phyloP scores from a whole-genome alignment of 768 basidiomycete genomes.

The Rhizopogon vinicolor region DNA sequence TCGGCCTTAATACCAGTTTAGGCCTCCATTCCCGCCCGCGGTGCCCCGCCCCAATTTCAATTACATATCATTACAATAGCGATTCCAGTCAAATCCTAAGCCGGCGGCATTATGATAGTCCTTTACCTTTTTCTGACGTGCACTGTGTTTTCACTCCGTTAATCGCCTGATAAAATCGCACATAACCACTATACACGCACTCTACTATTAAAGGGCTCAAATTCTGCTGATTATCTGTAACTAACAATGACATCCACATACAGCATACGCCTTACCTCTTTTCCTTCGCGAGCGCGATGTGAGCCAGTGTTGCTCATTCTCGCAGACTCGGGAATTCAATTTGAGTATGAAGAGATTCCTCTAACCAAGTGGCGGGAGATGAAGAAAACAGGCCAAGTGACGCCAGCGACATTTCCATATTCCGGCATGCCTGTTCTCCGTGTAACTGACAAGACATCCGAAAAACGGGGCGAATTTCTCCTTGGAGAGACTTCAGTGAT shows the following conservation, averaged over 20 bases:
- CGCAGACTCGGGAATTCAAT: constrained; percentile 18
- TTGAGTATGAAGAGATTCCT: constrained; percentile 15
- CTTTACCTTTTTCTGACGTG: too few species aligned
- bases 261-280: constrained; percentile 17
- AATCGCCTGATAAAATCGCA: too few species aligned
- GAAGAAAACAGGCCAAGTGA: constrained; percentile 12
- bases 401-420: constrained; percentile 17
- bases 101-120: too few species aligned
- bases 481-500: constrained; percentile 22
- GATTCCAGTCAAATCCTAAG: too few species aligned
- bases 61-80: too few species aligned
- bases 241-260: constrained; percentile 4
- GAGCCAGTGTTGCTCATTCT: constrained; percentile 23
- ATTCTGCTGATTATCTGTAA: neutral
- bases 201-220: neutral
- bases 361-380: constrained; percentile 9
- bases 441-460: constrained; percentile 10
- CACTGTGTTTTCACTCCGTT: neutral
- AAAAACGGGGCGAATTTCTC: constrained; percentile 8
- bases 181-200: too few species aligned
- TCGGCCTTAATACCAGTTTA: too few species aligned
- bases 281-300: constrained; percentile 18
- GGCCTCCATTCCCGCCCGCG: too few species aligned
- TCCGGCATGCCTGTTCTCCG: constrained; percentile 20
- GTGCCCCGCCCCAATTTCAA: too few species aligned